Conservation (phyloP, 306 rosid genomes). For the Vigna mungo region DNA sequence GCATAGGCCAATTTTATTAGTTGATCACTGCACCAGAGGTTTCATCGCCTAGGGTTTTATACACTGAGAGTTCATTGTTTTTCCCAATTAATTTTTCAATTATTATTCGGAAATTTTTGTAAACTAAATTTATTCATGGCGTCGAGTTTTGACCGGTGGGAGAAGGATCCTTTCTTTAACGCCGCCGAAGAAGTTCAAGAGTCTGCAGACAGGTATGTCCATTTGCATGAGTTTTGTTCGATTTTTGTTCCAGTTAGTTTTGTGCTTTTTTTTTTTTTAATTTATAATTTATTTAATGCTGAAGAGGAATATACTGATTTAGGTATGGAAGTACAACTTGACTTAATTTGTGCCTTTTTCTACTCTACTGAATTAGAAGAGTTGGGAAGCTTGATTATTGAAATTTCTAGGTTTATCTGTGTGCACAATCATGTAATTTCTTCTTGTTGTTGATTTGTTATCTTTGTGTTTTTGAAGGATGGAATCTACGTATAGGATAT, state of each 20-base stretch:
- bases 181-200: conserved; percentile 98
- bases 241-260: neutral
- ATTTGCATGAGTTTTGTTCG: neutral
- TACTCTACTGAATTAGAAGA: neutral
- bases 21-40: neutral
- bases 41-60: conserved; percentile 46
- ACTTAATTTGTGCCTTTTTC: neutral
- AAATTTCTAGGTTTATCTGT: conserved; percentile 18
- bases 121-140: conserved; percentile 59
- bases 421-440: conserved; percentile 17
- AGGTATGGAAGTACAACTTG: neutral
- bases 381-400: neutral
- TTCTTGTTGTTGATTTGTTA: conserved; percentile 32
- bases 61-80: neutral
- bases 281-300: neutral
- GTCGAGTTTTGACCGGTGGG: conserved; percentile 96
- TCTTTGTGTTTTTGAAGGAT: conserved; percentile 58
- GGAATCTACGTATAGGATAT: conserved; percentile 87
- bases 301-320: neutral
- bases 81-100: neutral
- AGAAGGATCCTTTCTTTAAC: conserved; percentile 87
- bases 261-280: neutral
- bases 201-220: conserved; percentile 86
- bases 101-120: neutral
- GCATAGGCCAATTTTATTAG: neutral